Evolutionary conservation across 1,284 basidiomycete species (phyloP).

Genomic region (Mycena citricolor): DNA sequence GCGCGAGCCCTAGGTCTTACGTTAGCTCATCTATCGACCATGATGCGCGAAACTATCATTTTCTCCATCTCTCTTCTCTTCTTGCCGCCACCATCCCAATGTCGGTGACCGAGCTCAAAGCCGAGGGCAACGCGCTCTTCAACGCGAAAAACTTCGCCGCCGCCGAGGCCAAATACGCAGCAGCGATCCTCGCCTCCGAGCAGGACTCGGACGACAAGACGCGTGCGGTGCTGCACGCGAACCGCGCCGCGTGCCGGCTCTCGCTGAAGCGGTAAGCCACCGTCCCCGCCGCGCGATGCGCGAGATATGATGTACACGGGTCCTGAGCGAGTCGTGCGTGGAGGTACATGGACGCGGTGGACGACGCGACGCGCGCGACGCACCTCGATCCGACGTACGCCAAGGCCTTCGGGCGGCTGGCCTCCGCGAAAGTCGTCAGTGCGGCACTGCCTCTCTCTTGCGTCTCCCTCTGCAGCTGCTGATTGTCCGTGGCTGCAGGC

Average conservation of each 20-base stretch:
- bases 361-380: slow-evolving; percentile 34
- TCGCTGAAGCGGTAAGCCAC: slow-evolving; percentile 26
- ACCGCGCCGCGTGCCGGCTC: slow-evolving; percentile 33
- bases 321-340: not conserved
- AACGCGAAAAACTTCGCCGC: slow-evolving; percentile 25
- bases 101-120: slow-evolving; percentile 25
- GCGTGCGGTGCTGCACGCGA: slow-evolving; percentile 30
- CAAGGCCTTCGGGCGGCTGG: slow-evolving; percentile 38
- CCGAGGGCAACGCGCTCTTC: slow-evolving; percentile 33
- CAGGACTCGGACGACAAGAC: slow-evolving; percentile 22
- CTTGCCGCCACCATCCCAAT: slow-evolving; percentile 5
- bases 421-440: slow-evolving; percentile 31
- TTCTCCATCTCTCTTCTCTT: slow-evolving; percentile 13
- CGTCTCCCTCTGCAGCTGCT: not conserved
- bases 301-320: too few relatives aligned
- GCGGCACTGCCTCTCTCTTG: not conserved
- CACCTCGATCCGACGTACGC: slow-evolving; percentile 35
- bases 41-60: too few relatives aligned
- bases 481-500: slow-evolving; percentile 4
- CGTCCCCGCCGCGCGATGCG: not conserved
- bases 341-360: slow-evolving; percentile 27
- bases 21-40: too few relatives aligned
- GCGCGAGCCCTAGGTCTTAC: too few relatives aligned
- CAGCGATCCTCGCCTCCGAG: slow-evolving; percentile 28
- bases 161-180: slow-evolving; percentile 30